Conservation (phyloP, 345 rosid species). For the Eucalyptus lansdowneana region DNA sequence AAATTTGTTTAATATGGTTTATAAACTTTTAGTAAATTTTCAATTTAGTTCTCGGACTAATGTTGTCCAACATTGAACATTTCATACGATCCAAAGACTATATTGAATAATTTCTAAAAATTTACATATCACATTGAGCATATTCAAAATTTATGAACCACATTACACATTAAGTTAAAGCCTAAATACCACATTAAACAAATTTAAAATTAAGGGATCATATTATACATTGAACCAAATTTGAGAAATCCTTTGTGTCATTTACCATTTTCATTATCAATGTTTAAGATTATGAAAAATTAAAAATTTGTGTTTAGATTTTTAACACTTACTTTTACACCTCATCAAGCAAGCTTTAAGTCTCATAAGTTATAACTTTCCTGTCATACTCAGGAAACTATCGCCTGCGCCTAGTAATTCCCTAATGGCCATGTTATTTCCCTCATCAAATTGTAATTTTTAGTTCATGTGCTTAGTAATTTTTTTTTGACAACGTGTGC, state of each 20-base stretch:
- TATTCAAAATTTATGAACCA: rapidly evolving
- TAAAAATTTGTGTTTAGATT: not conserved
- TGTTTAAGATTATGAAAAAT: not conserved
- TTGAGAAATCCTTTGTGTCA: too few relatives aligned
- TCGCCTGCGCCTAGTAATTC: not conserved
- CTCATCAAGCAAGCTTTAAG: not conserved
- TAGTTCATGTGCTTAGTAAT: not conserved
- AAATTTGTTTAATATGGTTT: too few relatives aligned
- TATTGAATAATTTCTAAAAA: too few relatives aligned
- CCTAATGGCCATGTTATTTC: not conserved
- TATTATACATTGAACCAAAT: too few relatives aligned
- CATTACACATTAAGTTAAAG: too few relatives aligned
- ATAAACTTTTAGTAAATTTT: too few relatives aligned
- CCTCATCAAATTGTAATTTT: not conserved
- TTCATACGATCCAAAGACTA: too few relatives aligned
- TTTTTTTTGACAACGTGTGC: not conserved
- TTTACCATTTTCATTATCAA: not conserved
- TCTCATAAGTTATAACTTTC: not conserved
- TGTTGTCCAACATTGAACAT: too few relatives aligned
- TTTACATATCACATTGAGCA: rapidly evolving
- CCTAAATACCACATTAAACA: too few relatives aligned
- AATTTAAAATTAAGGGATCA: too few relatives aligned
- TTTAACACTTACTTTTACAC: not conserved
- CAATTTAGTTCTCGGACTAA: too few relatives aligned
- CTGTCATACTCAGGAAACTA: not conserved